phyloP scores from a whole-genome alignment of 2,329 filamentous ascomycete species.

The Pyricularia pennisetigena region DNA sequence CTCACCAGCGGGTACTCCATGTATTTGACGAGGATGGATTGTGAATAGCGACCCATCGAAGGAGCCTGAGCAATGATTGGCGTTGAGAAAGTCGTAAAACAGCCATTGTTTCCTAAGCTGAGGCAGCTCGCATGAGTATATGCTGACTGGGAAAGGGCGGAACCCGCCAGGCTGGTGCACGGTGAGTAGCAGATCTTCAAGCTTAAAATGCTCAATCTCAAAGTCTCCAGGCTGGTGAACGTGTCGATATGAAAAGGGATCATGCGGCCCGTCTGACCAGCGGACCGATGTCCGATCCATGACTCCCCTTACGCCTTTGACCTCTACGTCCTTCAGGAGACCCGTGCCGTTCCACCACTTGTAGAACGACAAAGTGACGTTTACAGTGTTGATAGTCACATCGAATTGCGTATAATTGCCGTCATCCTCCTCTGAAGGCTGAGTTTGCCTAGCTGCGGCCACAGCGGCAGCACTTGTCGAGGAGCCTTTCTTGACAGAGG shows the following conservation, averaged over 20 bases:
- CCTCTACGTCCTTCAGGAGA: slow-evolving; percentile 80
- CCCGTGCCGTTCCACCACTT: slow-evolving; percentile 99
- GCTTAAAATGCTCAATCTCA: slow-evolving; percentile 92
- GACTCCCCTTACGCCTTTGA: slow-evolving; percentile 87
- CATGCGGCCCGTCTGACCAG: slow-evolving; percentile 58
- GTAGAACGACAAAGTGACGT: slow-evolving; percentile 92
- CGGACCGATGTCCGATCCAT: slow-evolving; percentile 79
- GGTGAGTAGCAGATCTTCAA: slow-evolving; percentile 87
- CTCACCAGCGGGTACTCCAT: slow-evolving; percentile 62
- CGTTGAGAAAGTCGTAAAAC: slow-evolving; percentile 94
- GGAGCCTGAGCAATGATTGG: slow-evolving; percentile 91
- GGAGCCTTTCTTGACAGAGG: slow-evolving; percentile 87
- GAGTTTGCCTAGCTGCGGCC: slow-evolving; percentile 58
- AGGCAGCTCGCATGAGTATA: slow-evolving; percentile 90
- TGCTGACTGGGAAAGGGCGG: slow-evolving; percentile 90
- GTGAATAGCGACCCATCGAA: slow-evolving; percentile 95
- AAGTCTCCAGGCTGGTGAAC: slow-evolving; percentile 88
- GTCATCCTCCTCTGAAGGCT: slow-evolving; percentile 52
- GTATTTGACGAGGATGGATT: slow-evolving; percentile 87
- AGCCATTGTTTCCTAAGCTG: slow-evolving; percentile 92
- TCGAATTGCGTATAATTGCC: slow-evolving; percentile 98
- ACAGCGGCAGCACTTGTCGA: slow-evolving; percentile 75
- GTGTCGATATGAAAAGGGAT: slow-evolving; percentile 81
- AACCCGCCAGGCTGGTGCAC: slow-evolving; percentile 85
- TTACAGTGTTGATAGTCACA: slow-evolving; percentile 86